These are phyloP conservation scores for Prototheca wickerhamii DNA, from an alignment of 163 green algal genomes.

Conservation along the genomic window DNA sequence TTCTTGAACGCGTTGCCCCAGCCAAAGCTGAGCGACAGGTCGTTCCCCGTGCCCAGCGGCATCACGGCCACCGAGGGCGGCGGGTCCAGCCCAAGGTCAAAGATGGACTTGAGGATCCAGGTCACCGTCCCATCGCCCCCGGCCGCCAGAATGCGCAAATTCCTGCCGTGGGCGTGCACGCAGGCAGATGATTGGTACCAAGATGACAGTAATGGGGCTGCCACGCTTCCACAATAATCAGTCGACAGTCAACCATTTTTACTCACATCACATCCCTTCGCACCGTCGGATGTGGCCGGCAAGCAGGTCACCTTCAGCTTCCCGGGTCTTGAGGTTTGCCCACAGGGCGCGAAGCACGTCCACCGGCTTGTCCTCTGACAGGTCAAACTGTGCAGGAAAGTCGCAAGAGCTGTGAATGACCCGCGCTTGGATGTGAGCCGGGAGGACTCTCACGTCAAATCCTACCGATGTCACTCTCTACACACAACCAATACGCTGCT, in stretches of 20 bases:
- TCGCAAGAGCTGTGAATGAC: not conserved
- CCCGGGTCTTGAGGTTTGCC: constrained; percentile 29
- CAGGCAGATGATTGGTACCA: not conserved
- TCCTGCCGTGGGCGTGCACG: constrained; percentile 1
- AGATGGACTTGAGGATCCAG: constrained; percentile 69
- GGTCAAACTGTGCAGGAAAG: constrained; percentile 55
- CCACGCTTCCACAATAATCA: not conserved
- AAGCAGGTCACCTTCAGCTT: constrained; percentile 13
- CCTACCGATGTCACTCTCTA: too few species aligned
- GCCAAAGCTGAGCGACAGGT: constrained; percentile 65
- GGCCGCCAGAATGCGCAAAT: constrained; percentile 44
- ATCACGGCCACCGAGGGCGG: constrained; percentile 63
- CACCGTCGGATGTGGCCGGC: constrained; percentile 26
- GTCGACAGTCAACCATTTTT: not conserved
- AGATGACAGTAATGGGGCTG: not conserved
- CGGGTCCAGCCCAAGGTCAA: constrained; percentile 40
- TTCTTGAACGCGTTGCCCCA: constrained; percentile 64
- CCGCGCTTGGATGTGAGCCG: too few species aligned
- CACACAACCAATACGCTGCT: too few species aligned
- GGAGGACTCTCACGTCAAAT: too few species aligned
- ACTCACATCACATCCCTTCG: not conserved
- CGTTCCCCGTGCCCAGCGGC: constrained; percentile 80
- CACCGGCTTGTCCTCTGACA: constrained; percentile 38
- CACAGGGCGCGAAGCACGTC: constrained; percentile 45
- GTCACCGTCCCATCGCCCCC: constrained; percentile 78